Percentiles rank a stretch among this genome's conserved stretches.
phyloP scores from a whole-genome alignment of 345 rosid genomes.

The Microcos paniculata region DNA sequence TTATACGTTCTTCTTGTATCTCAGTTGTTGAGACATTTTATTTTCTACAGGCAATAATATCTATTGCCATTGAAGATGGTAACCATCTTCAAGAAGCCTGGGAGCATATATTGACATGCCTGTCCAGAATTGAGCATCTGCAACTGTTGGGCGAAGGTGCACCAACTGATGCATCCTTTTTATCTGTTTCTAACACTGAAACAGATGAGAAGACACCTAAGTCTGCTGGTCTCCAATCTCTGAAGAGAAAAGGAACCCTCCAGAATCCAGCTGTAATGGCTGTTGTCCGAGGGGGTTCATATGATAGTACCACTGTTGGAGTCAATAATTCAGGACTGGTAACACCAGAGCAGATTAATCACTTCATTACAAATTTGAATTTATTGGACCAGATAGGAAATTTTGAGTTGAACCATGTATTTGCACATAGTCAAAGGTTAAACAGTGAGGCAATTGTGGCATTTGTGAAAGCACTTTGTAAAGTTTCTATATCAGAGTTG shows the following conservation, averaged over 20 bases:
- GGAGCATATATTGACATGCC: conserved; percentile 96
- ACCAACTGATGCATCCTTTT: conserved; percentile 83
- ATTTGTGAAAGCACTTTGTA: conserved; percentile 92
- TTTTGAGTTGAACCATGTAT: conserved; percentile 89
- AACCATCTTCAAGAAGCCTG: conserved; percentile 90
- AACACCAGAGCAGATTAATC: conserved; percentile 70
- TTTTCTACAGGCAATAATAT: conserved; percentile 73
- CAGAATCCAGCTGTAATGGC: conserved; percentile 96
- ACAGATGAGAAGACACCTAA: conserved; percentile 61
- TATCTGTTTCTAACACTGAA: conserved; percentile 63
- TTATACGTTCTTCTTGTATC: conserved; percentile 7
- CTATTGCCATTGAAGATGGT: conserved; percentile 96
- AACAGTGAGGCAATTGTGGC: conserved; percentile 94
- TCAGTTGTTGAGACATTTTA: background rate
- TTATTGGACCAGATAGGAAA: conserved; percentile 95
- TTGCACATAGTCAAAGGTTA: conserved; percentile 93
- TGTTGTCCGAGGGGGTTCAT: conserved; percentile 95
- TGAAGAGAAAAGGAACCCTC: conserved; percentile 83
- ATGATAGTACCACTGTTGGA: conserved; percentile 77
- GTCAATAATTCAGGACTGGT: conserved; percentile 63
- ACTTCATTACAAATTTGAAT: conserved; percentile 86
- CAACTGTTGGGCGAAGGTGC: conserved; percentile 97
- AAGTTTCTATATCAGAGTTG: conserved; percentile 89
- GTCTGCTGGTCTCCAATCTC: conserved; percentile 55
- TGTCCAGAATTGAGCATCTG: conserved; percentile 93